phyloP scores from a whole-genome alignment of 164 flowering plant species.

The Piper betle region DNA sequence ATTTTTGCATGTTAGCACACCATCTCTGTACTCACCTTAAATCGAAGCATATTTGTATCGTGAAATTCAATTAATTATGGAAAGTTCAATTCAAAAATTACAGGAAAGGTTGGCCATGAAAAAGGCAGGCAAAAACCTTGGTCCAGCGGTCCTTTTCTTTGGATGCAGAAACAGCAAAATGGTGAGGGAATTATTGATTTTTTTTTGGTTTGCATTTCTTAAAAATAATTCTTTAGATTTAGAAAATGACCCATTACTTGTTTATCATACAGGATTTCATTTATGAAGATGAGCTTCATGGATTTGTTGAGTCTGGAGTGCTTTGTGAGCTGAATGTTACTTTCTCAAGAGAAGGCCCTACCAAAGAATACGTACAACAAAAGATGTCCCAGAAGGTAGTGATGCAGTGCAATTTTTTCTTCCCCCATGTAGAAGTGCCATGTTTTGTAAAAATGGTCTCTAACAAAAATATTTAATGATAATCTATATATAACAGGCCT shows the following conservation, averaged over 20 bases:
- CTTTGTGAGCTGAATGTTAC: constrained; percentile 75
- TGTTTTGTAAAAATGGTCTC: neutral
- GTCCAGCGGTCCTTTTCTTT: constrained; percentile 65
- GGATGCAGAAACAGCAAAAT: constrained; percentile 85
- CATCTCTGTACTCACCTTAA: neutral
- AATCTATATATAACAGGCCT: constrained; percentile 32
- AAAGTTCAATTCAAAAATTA: neutral
- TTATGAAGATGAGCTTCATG: constrained; percentile 74
- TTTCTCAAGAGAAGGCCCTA: constrained; percentile 86
- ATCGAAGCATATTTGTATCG: neutral
- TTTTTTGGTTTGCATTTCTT: neutral
- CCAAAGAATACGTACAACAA: constrained; percentile 91
- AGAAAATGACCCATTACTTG: neutral
- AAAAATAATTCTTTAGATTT: too few species aligned
- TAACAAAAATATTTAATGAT: neutral
- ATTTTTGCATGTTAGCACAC: constrained; percentile 65
- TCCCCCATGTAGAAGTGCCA: neutral
- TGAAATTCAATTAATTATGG: constrained; percentile 1
- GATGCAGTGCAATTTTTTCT: neutral
- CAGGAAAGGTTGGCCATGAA: constrained; percentile 88
- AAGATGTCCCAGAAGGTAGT: constrained; percentile 85
- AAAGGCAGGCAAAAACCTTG: constrained; percentile 70
- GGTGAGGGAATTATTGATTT: constrained; percentile 24
- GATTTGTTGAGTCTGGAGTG: constrained; percentile 56
- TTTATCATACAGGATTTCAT: constrained; percentile 56